These are phyloP conservation scores for Leishmania martiniquensis DNA, from an alignment of 208 protist species.

Conservation along the genomic window DNA sequence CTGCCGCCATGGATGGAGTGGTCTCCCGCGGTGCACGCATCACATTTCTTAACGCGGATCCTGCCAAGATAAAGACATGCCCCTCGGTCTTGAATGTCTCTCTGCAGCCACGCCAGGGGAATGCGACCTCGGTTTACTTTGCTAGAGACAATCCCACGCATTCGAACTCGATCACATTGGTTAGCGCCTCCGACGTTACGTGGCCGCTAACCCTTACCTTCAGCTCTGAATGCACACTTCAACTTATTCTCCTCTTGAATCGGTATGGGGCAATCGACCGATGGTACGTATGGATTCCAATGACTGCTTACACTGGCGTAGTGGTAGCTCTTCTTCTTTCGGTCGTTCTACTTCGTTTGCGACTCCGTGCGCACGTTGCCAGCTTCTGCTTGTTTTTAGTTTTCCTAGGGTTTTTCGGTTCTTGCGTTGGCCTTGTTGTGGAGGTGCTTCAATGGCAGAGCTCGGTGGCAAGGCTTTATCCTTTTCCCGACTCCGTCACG, in stretches of 20 bases:
- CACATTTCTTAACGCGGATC: constrained; percentile 11
- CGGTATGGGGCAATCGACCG: constrained; percentile 48
- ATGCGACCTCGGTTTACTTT: neutral
- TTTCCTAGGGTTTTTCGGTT: constrained; percentile 65
- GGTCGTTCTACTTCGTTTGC: constrained; percentile 18
- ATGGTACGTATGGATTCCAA: constrained; percentile 72
- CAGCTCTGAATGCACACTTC: constrained; percentile 34
- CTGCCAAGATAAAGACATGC: constrained; percentile 1
- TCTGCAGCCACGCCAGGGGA: neutral
- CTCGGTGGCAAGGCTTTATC: constrained; percentile 53
- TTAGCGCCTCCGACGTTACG: neutral
- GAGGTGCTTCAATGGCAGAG: constrained; percentile 68
- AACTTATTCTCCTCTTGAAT: constrained; percentile 43
- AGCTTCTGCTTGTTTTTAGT: constrained; percentile 38
- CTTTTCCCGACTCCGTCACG: constrained; percentile 65
- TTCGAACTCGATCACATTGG: constrained; percentile 26
- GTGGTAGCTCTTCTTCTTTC: constrained; percentile 35
- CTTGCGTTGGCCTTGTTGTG: constrained; percentile 61
- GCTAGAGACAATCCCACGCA: neutral
- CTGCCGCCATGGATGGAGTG: constrained; percentile 32
- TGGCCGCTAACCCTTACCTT: constrained; percentile 41
- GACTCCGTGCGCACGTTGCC: constrained; percentile 28
- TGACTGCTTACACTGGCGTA: constrained; percentile 47
- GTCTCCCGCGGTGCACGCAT: constrained; percentile 27
- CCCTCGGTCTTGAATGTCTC: constrained; percentile 11